Percentiles rank a stretch among this genome's conserved stretches.
These are phyloP conservation scores for Ophiostoma novo-ulmi DNA, from an alignment of 2,329 filamentous ascomycete genomes.

Conservation along the genomic window DNA sequence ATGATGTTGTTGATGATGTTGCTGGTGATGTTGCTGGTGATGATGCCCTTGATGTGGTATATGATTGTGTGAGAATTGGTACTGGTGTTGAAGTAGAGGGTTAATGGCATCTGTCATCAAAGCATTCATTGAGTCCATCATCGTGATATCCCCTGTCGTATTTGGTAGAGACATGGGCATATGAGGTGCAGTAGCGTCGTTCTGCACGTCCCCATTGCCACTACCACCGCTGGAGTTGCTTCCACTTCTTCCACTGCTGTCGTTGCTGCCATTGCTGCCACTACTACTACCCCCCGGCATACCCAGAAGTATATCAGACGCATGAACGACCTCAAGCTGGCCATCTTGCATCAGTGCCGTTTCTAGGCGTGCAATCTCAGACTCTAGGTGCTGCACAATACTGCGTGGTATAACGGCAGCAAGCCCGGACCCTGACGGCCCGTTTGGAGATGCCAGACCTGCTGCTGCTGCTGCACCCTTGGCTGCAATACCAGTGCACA, in stretches of 20 bases:
- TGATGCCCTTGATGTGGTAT: not conserved
- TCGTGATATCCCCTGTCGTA: not conserved
- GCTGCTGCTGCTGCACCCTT: slow-evolving; percentile 19
- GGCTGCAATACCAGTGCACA: slow-evolving; percentile 33
- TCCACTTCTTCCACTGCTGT: not conserved
- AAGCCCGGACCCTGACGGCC: slow-evolving; percentile 15
- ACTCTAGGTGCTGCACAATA: slow-evolving; percentile 35
- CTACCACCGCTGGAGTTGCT: slow-evolving; percentile 10
- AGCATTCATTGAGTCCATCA: not conserved
- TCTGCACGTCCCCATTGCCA: not conserved
- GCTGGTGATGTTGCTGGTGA: slow-evolving; percentile 16
- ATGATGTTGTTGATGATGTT: slow-evolving; percentile 17
- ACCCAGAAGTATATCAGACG: slow-evolving; percentile 25
- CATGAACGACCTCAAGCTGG: slow-evolving; percentile 26
- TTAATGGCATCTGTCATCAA: not conserved
- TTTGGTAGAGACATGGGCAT: not conserved
- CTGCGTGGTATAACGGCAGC: slow-evolving; percentile 30
- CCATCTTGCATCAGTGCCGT: slow-evolving; percentile 32
- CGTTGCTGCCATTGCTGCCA: not conserved
- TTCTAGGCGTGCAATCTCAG: slow-evolving; percentile 35
- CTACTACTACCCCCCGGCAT: slow-evolving; percentile 18
- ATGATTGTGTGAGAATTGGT: not conserved
- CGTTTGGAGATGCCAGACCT: slow-evolving; percentile 9
- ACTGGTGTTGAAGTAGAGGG: not conserved
- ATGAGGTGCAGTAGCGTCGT: not conserved